Evolutionary conservation across 208 protist genomes (phyloP).

Genomic region (Trypanosoma congolense): DNA sequence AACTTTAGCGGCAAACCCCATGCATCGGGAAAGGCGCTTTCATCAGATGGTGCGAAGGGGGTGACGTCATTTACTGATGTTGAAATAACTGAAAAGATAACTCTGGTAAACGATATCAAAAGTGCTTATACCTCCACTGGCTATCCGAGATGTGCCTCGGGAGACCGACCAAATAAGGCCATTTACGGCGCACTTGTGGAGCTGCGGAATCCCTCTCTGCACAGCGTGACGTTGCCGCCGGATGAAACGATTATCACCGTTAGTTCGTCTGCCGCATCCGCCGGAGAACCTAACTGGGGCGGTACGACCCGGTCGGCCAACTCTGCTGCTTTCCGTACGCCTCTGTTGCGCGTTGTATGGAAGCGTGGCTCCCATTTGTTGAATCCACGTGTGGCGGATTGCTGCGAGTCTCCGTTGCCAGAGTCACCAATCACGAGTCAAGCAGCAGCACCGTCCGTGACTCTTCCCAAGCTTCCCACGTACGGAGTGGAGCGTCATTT

Average conservation of each 20-base stretch:
- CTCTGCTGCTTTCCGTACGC: not conserved
- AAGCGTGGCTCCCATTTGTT: constrained; percentile 19
- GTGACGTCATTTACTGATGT: constrained; percentile 12
- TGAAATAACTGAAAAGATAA: constrained; percentile 35
- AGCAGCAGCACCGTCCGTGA: constrained; percentile 10
- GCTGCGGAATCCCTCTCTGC: constrained; percentile 42
- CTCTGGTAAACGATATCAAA: constrained; percentile 63
- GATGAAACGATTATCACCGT: constrained; percentile 45
- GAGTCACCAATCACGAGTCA: constrained; percentile 7
- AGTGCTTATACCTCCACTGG: constrained; percentile 72
- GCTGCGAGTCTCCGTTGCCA: not conserved
- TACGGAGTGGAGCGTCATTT: constrained; percentile 35
- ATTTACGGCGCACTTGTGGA: constrained; percentile 77
- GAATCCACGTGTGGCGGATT: not conserved
- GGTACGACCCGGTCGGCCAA: not conserved
- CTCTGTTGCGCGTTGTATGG: constrained; percentile 49
- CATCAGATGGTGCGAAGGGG: not conserved
- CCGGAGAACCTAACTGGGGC: not conserved
- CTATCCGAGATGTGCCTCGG: constrained; percentile 51
- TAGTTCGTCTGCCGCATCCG: not conserved
- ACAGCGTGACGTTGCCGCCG: constrained; percentile 65
- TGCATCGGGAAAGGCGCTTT: no score
- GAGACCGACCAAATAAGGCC: constrained; percentile 26
- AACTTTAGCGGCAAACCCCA: no score
- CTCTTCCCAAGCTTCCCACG: constrained; percentile 18